Conservation (phyloP, 108 stramenopile genomes). For the Chaetoceros muelleri region DNA sequence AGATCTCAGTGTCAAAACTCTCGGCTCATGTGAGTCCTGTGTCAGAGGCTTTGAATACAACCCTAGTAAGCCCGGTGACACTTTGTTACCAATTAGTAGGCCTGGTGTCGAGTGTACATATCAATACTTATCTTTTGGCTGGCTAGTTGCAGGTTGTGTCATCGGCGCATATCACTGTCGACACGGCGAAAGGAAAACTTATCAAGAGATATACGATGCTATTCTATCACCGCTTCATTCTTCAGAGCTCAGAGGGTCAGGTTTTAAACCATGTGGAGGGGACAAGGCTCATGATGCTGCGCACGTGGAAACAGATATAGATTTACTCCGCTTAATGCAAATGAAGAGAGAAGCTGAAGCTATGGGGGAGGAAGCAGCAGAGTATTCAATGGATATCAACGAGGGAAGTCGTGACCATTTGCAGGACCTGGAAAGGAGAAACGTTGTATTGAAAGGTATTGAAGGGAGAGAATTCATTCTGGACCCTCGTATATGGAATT, state of each 20-base stretch:
- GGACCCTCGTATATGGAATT: conserved; percentile 6
- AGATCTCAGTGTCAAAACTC: background rate
- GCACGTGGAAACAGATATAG: conserved; percentile 1
- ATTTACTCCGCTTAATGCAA: conserved; percentile 11
- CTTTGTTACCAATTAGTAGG: background rate
- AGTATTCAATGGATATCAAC: too few species aligned
- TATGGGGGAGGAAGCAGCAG: background rate
- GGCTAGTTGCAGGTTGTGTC: conserved; percentile 11
- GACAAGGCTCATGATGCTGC: background rate
- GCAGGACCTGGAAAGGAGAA: background rate
- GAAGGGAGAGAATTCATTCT: conserved; percentile 1
- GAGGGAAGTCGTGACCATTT: background rate
- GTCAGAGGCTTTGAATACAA: conserved; percentile 12
- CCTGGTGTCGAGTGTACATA: background rate
- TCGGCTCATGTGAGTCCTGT: conserved; percentile 18
- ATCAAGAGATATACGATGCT: background rate
- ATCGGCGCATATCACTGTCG: conserved; percentile 12
- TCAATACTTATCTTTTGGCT: conserved; percentile 6
- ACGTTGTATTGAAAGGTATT: background rate
- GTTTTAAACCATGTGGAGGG: background rate
- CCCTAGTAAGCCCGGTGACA: conserved; percentile 1
- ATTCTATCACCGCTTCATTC: conserved; percentile 1
- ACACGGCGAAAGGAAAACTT: background rate
- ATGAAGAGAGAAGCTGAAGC: conserved; percentile 1
- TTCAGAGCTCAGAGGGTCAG: background rate